Evolutionary conservation across 495 filamentous ascomycete species (phyloP).

Genomic region (Penicillium malachiteum): DNA sequence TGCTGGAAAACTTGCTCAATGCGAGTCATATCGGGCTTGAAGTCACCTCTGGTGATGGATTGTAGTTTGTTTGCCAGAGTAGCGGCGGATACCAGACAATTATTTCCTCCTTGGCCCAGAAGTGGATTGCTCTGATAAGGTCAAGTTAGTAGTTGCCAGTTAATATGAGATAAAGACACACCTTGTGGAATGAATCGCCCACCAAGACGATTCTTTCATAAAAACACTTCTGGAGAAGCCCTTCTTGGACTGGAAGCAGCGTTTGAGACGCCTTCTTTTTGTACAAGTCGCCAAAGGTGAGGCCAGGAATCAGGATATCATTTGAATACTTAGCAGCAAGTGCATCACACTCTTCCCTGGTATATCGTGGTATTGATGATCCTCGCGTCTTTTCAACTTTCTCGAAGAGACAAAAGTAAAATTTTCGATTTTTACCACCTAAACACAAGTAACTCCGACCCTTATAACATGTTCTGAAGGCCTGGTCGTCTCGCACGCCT

Average conservation of each 20-base stretch:
- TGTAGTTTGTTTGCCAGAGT: neutral
- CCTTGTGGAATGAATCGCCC: constrained; percentile 48
- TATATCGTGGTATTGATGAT: neutral
- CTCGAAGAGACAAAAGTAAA: neutral
- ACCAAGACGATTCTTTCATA: constrained; percentile 36
- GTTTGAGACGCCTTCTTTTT: neutral
- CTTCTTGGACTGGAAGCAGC: constrained; percentile 39
- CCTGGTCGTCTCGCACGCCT: neutral
- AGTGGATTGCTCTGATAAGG: neutral
- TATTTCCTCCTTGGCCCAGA: neutral
- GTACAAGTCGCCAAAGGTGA: neutral
- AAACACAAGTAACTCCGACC: neutral
- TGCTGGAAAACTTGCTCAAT: neutral
- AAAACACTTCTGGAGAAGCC: constrained; percentile 32
- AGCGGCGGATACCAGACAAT: neutral
- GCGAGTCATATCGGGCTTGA: neutral
- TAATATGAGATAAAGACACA: constrained; percentile 3
- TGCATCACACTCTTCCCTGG: neutral
- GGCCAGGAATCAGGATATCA: neutral
- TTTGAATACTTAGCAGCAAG: neutral
- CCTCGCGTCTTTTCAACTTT: neutral
- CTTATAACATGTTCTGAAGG: neutral
- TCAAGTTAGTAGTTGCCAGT: neutral
- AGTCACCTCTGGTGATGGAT: neutral
- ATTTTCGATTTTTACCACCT: neutral